A percentile compares a stretch with the other conserved stretches of the same genome.
Conservation (phyloP, 2,329 filamentous ascomycete species). For the Cryoendolithus antarcticus region DNA sequence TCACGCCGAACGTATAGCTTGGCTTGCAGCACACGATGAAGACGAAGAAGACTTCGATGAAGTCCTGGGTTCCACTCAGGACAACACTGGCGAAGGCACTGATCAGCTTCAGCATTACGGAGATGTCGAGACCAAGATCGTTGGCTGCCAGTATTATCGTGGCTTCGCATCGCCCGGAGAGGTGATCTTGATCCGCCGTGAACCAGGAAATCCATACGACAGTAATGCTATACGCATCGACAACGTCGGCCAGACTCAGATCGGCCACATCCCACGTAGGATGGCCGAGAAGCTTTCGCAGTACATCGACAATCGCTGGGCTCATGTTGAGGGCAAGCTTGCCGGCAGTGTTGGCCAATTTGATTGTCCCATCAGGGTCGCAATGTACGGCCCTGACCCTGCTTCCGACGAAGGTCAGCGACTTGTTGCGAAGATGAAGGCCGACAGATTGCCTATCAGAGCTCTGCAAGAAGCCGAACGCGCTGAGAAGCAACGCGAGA, state of each 20-base stretch:
- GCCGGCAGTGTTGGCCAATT: slow-evolving; percentile 53
- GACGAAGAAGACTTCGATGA: slow-evolving; percentile 17
- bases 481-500: slow-evolving; percentile 23
- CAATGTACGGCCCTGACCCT: slow-evolving; percentile 50
- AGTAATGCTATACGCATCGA: slow-evolving; percentile 64
- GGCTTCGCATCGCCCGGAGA: slow-evolving; percentile 53
- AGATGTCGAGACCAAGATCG: slow-evolving; percentile 41
- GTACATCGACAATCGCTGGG: slow-evolving; percentile 49
- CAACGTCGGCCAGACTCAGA: slow-evolving; percentile 62
- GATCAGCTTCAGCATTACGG: slow-evolving; percentile 21
- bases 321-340: slow-evolving; percentile 58
- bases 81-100: slow-evolving; percentile 11
- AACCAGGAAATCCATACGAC: slow-evolving; percentile 55
- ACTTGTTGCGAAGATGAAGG: slow-evolving; percentile 51
- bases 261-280: slow-evolving; percentile 62
- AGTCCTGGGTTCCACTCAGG: slow-evolving; percentile 19
- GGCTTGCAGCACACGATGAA: slow-evolving; percentile 12
- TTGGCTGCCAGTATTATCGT: slow-evolving; percentile 50
- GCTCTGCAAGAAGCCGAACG: slow-evolving; percentile 29
- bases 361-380: slow-evolving; percentile 61
- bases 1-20: slow-evolving; percentile 14
- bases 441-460: slow-evolving; percentile 48
- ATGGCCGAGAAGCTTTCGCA: slow-evolving; percentile 60
- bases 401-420: slow-evolving; percentile 25
- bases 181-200: slow-evolving; percentile 49